These are phyloP conservation scores for Ustilago sp. DNA, from an alignment of 1,284 basidiomycete genomes.

Conservation along the genomic window DNA sequence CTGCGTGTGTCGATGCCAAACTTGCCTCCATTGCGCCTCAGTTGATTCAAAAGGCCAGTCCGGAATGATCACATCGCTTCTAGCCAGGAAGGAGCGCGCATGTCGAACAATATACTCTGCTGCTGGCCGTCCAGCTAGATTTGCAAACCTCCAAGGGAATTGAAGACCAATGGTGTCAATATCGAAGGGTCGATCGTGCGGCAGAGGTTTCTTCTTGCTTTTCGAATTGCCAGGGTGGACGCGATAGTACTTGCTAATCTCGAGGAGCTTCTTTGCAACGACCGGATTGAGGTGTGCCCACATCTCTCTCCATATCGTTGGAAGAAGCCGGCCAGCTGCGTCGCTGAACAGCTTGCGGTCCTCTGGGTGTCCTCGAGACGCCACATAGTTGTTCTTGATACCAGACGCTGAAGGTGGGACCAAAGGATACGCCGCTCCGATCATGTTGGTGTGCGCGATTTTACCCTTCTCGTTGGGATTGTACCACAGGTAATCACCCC, in stretches of 20 bases:
- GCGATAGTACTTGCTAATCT: slow-evolving; percentile 3
- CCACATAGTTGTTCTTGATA: slow-evolving; percentile 17
- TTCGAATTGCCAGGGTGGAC: slow-evolving; percentile 16
- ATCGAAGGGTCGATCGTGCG: slow-evolving; percentile 18
- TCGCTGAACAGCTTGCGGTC: not conserved
- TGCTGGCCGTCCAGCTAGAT: not conserved
- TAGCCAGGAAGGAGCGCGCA: not conserved
- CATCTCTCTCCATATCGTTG: slow-evolving; percentile 2
- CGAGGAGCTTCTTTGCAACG: slow-evolving; percentile 1
- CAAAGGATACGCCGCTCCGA: too few species aligned
- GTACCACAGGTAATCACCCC: too few species aligned
- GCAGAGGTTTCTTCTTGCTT: slow-evolving; percentile 11
- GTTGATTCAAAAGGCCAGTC: slow-evolving; percentile 15
- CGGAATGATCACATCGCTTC: not conserved
- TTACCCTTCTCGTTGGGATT: too few species aligned
- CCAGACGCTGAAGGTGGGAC: slow-evolving; percentile 2
- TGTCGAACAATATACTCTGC: not conserved
- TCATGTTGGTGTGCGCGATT: too few species aligned
- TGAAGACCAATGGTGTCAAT: slow-evolving; percentile 16
- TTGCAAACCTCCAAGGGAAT: slow-evolving; percentile 12
- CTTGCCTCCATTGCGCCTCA: slow-evolving; percentile 9
- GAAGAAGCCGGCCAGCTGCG: slow-evolving; percentile 4
- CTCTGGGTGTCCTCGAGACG: slow-evolving; percentile 2
- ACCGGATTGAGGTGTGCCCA: slow-evolving; percentile 5
- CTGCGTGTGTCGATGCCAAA: slow-evolving; percentile 11